These are phyloP conservation scores for Penicillium samsonianum DNA, from an alignment of 495 filamentous ascomycete genomes.

Conservation along the genomic window DNA sequence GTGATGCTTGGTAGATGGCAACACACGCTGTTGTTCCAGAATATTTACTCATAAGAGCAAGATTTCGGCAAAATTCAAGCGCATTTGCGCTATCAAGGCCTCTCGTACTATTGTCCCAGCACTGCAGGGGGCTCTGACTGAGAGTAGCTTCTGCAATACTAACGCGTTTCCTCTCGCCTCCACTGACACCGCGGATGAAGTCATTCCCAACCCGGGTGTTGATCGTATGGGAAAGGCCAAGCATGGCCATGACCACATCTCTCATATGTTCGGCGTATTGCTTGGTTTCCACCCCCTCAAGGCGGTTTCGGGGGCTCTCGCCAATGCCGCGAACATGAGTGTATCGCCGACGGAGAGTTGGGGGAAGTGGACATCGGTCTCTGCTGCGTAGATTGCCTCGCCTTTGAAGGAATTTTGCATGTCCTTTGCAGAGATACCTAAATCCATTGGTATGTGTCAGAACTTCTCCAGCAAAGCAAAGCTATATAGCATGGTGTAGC, in stretches of 20 bases:
- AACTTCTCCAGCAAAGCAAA: neutral
- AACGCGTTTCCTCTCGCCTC: constrained; percentile 73
- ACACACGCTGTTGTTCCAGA: constrained; percentile 69
- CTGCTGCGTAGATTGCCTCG: constrained; percentile 54
- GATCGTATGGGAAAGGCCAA: constrained; percentile 54
- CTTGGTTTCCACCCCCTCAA: constrained; percentile 40
- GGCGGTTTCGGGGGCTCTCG: constrained; percentile 39
- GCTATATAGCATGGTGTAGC: neutral
- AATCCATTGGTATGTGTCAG: neutral
- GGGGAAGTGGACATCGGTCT: constrained; percentile 54
- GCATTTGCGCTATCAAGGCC: constrained; percentile 80
- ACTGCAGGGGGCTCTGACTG: constrained; percentile 64
- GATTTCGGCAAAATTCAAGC: constrained; percentile 64
- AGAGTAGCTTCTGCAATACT: constrained; percentile 57
- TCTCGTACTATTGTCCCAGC: constrained; percentile 82
- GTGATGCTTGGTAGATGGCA: constrained; percentile 77
- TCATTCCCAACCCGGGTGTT: constrained; percentile 62
- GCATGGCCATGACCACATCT: constrained; percentile 58
- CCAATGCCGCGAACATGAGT: constrained; percentile 55
- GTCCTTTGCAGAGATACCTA: constrained; percentile 46
- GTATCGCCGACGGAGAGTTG: constrained; percentile 62
- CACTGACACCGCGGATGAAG: constrained; percentile 74
- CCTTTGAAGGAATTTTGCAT: constrained; percentile 47
- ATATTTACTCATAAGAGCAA: constrained; percentile 67
- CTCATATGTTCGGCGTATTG: constrained; percentile 48